A percentile compares a stretch with the other conserved stretches of the same genome.
Conservation (phyloP, 345 rosid species). For the Linum usitatissimum region DNA sequence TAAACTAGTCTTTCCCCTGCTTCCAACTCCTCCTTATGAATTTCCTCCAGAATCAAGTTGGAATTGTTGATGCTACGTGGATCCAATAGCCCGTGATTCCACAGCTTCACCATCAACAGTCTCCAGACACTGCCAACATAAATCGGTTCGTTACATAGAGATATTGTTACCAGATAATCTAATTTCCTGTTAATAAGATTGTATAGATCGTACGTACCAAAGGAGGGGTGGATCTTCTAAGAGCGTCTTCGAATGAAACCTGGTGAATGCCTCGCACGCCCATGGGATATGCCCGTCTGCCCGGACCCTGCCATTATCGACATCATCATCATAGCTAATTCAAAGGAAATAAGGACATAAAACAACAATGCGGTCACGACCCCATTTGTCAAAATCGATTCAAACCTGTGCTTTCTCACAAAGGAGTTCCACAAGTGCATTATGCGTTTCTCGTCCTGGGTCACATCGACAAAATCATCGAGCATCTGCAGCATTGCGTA, state of each 20-base stretch:
- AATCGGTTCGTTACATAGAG: not conserved
- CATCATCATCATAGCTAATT: not conserved
- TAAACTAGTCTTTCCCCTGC: not conserved
- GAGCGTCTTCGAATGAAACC: constrained; percentile 61
- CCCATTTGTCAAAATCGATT: not conserved
- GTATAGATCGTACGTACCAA: constrained; percentile 35
- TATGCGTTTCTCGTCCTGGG: constrained; percentile 87
- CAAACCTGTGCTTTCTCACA: constrained; percentile 87
- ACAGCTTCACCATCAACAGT: constrained; percentile 57
- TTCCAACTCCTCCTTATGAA: constrained; percentile 24
- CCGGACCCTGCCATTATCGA: constrained; percentile 47
- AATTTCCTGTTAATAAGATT: not conserved
- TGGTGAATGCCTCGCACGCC: constrained; percentile 95
- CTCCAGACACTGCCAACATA: constrained; percentile 66
- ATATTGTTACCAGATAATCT: not conserved
- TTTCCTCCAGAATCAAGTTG: constrained; percentile 40
- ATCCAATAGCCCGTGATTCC: constrained; percentile 75
- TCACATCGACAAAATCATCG: constrained; percentile 96
- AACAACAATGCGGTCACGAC: not conserved
- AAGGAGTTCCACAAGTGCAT: constrained; percentile 99
- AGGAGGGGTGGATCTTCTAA: constrained; percentile 49
- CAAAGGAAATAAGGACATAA: not conserved
- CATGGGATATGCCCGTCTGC: constrained; percentile 99
- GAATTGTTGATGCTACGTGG: constrained; percentile 59
- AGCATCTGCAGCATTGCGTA: constrained; percentile 57